Percentiles rank a stretch among this genome's conserved stretches.
Evolutionary conservation across 208 protist species (phyloP).

Genomic region (Crithidia expoeki): DNA sequence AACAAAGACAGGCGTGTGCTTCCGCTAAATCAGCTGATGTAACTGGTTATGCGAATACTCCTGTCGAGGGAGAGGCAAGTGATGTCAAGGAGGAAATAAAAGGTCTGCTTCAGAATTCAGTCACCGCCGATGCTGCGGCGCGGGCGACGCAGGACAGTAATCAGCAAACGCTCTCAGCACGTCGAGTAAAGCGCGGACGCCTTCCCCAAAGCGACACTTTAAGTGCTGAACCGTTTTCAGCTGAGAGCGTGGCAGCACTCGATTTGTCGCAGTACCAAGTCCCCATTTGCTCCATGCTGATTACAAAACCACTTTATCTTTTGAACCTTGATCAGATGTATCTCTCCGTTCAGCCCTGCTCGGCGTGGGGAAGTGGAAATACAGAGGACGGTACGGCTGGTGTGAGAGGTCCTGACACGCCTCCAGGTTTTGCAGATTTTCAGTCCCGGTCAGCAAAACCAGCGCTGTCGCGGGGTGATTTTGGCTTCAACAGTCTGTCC

Average conservation of each 20-base stretch:
- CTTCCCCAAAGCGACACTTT: not conserved
- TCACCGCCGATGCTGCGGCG: not conserved
- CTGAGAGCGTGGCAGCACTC: not conserved
- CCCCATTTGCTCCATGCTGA: slow-evolving; percentile 40
- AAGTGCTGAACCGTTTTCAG: not conserved
- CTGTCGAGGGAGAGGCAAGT: no score
- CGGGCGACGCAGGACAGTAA: not conserved
- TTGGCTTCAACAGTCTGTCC: no score
- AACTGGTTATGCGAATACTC: not conserved
- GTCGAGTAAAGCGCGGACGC: not conserved
- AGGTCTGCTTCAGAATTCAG: no score
- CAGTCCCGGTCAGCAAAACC: no score
- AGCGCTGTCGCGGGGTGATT: no score
- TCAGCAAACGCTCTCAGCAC: not conserved
- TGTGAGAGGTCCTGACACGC: not conserved
- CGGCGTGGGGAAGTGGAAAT: no score
- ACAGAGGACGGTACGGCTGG: not conserved
- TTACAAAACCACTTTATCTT: slow-evolving; percentile 39
- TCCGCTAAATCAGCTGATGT: not conserved
- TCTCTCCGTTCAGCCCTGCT: not conserved
- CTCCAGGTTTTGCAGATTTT: no score
- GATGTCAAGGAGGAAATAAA: no score
- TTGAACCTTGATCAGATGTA: slow-evolving; percentile 66
- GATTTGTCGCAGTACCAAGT: slow-evolving; percentile 28
- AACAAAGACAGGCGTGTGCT: not conserved